Evolutionary conservation across 108 stramenopile genomes (phyloP).

Genomic region (Nitzschia putrida): DNA sequence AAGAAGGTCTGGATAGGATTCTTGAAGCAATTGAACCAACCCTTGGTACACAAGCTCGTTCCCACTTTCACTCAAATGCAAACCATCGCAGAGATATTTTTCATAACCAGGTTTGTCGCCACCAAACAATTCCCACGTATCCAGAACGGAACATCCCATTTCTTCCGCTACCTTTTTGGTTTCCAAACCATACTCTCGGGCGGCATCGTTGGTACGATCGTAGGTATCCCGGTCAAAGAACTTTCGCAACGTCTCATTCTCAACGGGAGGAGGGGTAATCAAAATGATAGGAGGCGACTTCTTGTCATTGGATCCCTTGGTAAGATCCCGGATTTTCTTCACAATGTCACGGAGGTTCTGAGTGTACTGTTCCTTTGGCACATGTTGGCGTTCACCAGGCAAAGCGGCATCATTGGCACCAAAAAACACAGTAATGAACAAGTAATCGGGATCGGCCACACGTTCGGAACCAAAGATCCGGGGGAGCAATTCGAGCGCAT

Average conservation of each 20-base stretch:
- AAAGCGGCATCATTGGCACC: conserved; percentile 74
- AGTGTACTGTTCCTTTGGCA: conserved; percentile 51
- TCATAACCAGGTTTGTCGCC: conserved; percentile 20
- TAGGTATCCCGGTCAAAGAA: conserved; percentile 24
- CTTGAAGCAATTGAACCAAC: conserved; percentile 42
- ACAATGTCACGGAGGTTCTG: conserved; percentile 57
- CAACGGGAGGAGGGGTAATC: conserved; percentile 73
- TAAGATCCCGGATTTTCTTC: conserved; percentile 20
- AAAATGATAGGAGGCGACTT: conserved; percentile 50
- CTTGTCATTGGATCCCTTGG: conserved; percentile 1
- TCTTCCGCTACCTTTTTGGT: conserved; percentile 42
- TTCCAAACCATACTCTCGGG: conserved; percentile 51
- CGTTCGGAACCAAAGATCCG: conserved; percentile 28
- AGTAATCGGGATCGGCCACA: neutral
- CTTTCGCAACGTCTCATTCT: conserved; percentile 49
- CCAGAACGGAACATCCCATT: conserved; percentile 45
- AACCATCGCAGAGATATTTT: conserved; percentile 61
- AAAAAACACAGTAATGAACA: conserved; percentile 66
- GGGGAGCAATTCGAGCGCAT: conserved; percentile 48
- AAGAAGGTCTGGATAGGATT: conserved; percentile 45
- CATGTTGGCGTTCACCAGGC: conserved; percentile 64
- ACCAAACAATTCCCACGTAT: conserved; percentile 59
- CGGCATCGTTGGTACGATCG: conserved; percentile 48
- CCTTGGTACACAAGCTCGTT: conserved; percentile 56
- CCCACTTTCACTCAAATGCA: conserved; percentile 65